These are phyloP conservation scores for Ophiorrhiza pumila DNA, from an alignment of 257 asterid genomes.

Conservation along the genomic window DNA sequence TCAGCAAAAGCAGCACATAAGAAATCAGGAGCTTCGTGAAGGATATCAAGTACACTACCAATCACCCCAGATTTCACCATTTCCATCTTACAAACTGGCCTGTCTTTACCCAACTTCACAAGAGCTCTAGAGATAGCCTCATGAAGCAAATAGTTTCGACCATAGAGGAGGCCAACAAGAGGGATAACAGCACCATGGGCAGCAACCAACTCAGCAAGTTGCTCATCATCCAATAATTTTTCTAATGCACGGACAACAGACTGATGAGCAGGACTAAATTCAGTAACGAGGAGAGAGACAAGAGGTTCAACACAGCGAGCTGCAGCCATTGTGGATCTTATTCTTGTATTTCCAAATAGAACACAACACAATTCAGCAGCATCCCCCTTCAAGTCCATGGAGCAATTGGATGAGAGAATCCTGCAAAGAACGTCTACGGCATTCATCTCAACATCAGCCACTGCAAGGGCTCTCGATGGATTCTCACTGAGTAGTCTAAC, in stretches of 20 bases:
- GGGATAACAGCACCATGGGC: constrained; percentile 98
- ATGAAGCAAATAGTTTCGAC: constrained; percentile 73
- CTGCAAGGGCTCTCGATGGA: constrained; percentile 89
- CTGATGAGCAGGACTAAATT: constrained; percentile 77
- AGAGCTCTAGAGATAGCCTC: constrained; percentile 92
- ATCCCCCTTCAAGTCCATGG: constrained; percentile 94
- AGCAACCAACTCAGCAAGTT: constrained; percentile 91
- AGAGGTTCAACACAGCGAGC: constrained; percentile 95
- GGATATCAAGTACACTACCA: constrained; percentile 76
- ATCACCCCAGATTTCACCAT: constrained; percentile 95
- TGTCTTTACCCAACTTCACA: constrained; percentile 91
- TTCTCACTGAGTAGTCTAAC: constrained; percentile 82
- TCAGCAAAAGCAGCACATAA: constrained; percentile 92
- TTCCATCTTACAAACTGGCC: constrained; percentile 94
- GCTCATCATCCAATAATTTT: constrained; percentile 87
- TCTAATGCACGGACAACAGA: constrained; percentile 89
- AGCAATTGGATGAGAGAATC: constrained; percentile 76
- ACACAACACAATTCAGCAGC: constrained; percentile 91
- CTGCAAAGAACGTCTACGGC: constrained; percentile 88
- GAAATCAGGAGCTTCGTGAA: constrained; percentile 92
- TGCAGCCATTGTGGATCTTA: constrained; percentile 89
- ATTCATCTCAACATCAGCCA: constrained; percentile 95
- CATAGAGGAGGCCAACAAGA: constrained; percentile 87
- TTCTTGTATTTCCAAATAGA: constrained; percentile 83
- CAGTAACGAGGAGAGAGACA: constrained; percentile 79